Evolutionary conservation across 2,329 filamentous ascomycete species (phyloP), one percentile per base, ranked within the genome.

Genomic region (Fusarium sp.): DNA sequence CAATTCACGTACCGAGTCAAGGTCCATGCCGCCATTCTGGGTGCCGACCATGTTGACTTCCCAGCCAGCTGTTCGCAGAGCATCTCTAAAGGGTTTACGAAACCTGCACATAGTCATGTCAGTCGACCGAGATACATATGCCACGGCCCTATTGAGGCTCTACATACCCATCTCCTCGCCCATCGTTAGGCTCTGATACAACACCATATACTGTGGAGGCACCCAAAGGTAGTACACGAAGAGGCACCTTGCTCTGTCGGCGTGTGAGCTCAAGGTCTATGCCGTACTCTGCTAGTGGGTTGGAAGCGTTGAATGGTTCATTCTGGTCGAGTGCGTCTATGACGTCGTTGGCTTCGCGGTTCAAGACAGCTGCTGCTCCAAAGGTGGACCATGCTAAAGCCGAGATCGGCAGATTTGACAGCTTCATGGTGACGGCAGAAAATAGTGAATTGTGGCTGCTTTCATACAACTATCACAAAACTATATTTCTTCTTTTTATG

Each of bases 1-100:
- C 28, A 13, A 26, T 4, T 21, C 17, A 34, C 70, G 21, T 56
- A 75, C 76, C 45, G 75, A 73, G 42, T 76, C 75, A 7, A 21
- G 24, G 10, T 11, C 28, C 24, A 42, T 52, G 19, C 49, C 49
- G 19, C 49, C 49, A 22, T 52, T 52, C 19, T 52, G n/a, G 2
- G 36, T 52, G n/a, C 49, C 49, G 14, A 52, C 49, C 49, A 52
- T 42, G 9, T 52, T 52, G n/a, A 42, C 49, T 11, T 42, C 36
- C 36, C 24, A 52, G 5, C 49, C 49, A 31, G 36, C 49, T 31
- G 36, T 40, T 31, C 74, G 47, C 2, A 76, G 54, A 3, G 65
- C 54, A 22, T 76, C 70, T 33, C 70, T 54, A 10, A 73, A 55
- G 14, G 53, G 47, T 26, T 73, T 71, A 14, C 73, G 74, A 38